Evolutionary conservation across 805 yeast species (phyloP), one percentile per base, ranked within the genome.

Genomic region (Blastobotrys parvus): DNA sequence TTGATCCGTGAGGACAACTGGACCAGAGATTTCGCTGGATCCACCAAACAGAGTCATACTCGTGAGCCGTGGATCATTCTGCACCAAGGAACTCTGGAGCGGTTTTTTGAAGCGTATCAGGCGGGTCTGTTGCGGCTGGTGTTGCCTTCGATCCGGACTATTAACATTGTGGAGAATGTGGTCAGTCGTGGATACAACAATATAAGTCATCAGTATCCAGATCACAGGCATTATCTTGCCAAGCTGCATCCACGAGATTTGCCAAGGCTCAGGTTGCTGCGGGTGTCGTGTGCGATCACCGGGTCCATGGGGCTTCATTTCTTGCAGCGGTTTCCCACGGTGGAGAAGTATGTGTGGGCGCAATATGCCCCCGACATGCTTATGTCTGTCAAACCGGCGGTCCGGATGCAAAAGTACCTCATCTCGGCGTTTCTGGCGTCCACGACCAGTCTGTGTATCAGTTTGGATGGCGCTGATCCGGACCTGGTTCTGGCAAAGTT

Each of bases 291-390:
- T 3, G 19, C 38, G 19, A 10, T 41, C 6, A 13, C 30, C n/a
- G 34, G 38, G 29, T 5, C 19, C 10, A 23, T 32, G 22, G 19
- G 29, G 20, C 18, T 30, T 7, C 22, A 41, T 15, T 25, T 41
- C 4, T 25, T 41, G 10, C 20, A 22, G 2, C 19, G 30, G 39
- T 35, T 41, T 16, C 32, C 38, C 11, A 18, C 18, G n/a, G 43
- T 41, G n/a, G 43, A 41, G 20, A 41, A 41, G 23, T 41, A 41
- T 17, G 18, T 41, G 7, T 41, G 43, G 43, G 38, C 31, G 25
- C 32, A 23, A 32, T 32, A 32, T 13, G 13, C 35, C 19, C 32
- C 4, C 16, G 32, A 29, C 16, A 29, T 4, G 16, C 32, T 4
- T 29, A n/a, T 4, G 15, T 29, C 4, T 13, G 32, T 16, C 32